A percentile compares a stretch with the other conserved stretches of the same genome.
Conservation (phyloP, 306 rosid species). For the Benincasa hispida region DNA sequence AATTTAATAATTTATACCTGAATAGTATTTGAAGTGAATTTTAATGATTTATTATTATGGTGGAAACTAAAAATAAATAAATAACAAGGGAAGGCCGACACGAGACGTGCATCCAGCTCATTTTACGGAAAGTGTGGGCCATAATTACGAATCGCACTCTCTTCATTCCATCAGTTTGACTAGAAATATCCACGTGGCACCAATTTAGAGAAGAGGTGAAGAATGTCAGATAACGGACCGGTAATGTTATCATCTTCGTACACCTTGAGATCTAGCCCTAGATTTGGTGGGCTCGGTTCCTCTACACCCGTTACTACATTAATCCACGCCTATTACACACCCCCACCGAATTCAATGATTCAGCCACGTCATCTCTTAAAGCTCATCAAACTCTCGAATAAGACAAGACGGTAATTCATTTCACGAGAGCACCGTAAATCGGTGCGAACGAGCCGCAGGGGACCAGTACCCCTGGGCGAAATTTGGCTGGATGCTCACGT, state of each 20-base stretch:
- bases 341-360: too few relatives aligned
- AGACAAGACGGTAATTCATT: background rate
- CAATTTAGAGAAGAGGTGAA: background rate
- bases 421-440: background rate
- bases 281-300: constrained; percentile 2
- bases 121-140: constrained; percentile 1
- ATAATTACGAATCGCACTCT: background rate
- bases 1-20: too few relatives aligned
- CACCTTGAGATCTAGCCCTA: constrained; percentile 18
- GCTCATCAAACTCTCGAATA: background rate
- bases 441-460: background rate
- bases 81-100: constrained; percentile 4
- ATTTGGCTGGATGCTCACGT: background rate
- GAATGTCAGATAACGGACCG: background rate
- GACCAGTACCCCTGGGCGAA: background rate
- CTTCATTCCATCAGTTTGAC: background rate
- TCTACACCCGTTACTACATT: background rate
- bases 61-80: too few relatives aligned
- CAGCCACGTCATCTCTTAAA: background rate
- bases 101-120: constrained; percentile 10
- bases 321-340: background rate
- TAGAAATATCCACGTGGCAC: background rate
- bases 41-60: background rate
- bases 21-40: too few relatives aligned
- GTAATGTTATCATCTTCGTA: background rate